Percentiles rank a stretch among this genome's conserved stretches.
phyloP scores from a whole-genome alignment of 176 grass and related monocot species.

The Rhynchospora tenuis region DNA sequence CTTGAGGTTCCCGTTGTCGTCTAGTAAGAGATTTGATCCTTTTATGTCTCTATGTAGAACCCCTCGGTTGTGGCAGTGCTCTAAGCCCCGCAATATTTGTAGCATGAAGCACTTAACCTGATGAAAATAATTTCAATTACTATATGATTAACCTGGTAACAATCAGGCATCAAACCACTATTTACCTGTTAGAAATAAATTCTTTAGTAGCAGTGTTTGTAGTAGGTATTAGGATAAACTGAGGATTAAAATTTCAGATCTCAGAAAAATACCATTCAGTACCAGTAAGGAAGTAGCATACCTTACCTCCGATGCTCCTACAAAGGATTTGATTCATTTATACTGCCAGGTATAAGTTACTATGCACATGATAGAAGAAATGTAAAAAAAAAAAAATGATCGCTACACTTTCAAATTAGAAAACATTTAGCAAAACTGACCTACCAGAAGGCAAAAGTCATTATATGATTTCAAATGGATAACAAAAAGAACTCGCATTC shows the following conservation, averaged over 20 bases:
- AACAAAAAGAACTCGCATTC: not conserved
- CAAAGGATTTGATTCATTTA: not conserved
- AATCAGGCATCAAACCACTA: not conserved
- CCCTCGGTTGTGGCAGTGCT: constrained; percentile 39
- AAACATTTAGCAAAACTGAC: not conserved
- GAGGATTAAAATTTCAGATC: not conserved
- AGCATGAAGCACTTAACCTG: constrained; percentile 49
- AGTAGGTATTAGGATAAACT: not conserved
- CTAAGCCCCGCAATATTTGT: constrained; percentile 35
- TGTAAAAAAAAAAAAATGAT: not conserved
- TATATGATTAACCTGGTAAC: not conserved
- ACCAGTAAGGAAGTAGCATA: not conserved
- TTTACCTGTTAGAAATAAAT: not conserved
- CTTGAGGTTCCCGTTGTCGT: constrained; percentile 38
- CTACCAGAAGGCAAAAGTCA: not conserved
- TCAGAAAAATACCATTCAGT: not conserved
- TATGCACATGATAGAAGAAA: not conserved
- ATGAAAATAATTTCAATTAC: not conserved
- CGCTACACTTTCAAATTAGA: not conserved
- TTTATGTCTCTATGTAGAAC: constrained; percentile 50
- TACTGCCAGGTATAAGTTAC: not conserved
- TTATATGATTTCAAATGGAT: not conserved
- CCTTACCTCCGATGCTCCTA: not conserved
- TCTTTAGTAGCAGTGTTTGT: not conserved
- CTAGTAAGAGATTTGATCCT: constrained; percentile 43